Evolutionary conservation across 2,329 filamentous ascomycete genomes (phyloP).

Genomic region (Apiospora rasikravindrae): DNA sequence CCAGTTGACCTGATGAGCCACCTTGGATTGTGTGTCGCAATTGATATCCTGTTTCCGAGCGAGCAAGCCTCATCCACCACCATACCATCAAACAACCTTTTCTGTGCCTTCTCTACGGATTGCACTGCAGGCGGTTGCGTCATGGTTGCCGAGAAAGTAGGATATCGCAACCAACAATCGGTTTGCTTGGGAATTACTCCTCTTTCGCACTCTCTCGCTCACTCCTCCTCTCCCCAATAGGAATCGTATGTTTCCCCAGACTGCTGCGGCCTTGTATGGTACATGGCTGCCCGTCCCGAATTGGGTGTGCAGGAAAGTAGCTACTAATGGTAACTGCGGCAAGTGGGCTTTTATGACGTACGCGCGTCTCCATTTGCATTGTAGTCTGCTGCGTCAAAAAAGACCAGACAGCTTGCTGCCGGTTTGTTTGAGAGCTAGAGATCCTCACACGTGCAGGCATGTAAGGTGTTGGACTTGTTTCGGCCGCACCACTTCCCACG

Average conservation of each 20-base stretch:
- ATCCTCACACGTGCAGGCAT: constrained; percentile 13
- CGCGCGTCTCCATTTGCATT: constrained; percentile 9
- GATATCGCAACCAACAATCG: not conserved
- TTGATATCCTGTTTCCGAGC: constrained; percentile 8
- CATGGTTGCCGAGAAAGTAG: not conserved
- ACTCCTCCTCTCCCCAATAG: not conserved
- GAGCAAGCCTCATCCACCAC: constrained; percentile 1
- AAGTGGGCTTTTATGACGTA: constrained; percentile 16
- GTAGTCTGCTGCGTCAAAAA: not conserved
- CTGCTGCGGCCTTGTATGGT: not conserved
- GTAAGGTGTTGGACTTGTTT: constrained; percentile 20
- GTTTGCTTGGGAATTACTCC: not conserved
- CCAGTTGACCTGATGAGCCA: not conserved
- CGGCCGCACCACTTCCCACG: constrained; percentile 12
- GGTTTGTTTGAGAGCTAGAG: constrained; percentile 16
- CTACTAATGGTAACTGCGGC: constrained; percentile 10
- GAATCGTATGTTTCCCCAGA: constrained; percentile 14
- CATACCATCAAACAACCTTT: not conserved
- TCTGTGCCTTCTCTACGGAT: not conserved
- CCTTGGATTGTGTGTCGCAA: constrained; percentile 1
- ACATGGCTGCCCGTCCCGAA: not conserved
- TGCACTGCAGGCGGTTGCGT: constrained; percentile 1
- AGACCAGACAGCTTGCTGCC: constrained; percentile 11
- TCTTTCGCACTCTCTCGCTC: not conserved
- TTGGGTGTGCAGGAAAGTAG: not conserved